Evolutionary conservation across 768 basidiomycete species (phyloP), one percentile per base, ranked within the genome.

Genomic region (Boletus edulis): DNA sequence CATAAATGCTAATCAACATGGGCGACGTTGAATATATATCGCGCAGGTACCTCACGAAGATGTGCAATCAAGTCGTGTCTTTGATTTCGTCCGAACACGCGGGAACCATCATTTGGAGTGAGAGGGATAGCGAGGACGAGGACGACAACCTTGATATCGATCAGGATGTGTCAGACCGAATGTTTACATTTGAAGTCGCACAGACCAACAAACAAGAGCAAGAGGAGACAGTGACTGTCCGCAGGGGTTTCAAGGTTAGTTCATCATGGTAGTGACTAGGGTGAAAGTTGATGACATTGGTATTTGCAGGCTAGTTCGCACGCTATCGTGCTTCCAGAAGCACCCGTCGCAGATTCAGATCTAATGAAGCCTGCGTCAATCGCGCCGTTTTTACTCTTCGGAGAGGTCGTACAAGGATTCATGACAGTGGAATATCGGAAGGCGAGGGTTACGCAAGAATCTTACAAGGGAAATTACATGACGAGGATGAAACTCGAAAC

Each of bases 191-290:
- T 51, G 76, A 79, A 43, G 83, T 85, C 0, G 65, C 73, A 0
- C 81, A 84, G 63, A 81, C 77, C 7, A 75, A 75, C 17, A 80
- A 83, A 45, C 78, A 83, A 56, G 81, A 81, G 50, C n/a, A n/a
- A n/a, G n/a, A n/a, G n/a, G 83, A 83, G 59, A 71, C 72, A 5
- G 80, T 81, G 2, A 62, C 66, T 1, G 62, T 69, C 9, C 71
- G 72, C 15, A 67, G 70, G 5, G 82, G 82, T 0, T 83, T 83
- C 60, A 69, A 65, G 59, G 83, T 82, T 14, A 60, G 13, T 68
- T 15, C 5, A n/a, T 34, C 17, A 13, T 4, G 6, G 20, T 24
- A 6, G 24, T 24, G 14, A 8, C 48, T 46, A 18, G 15, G 38
- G 1, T 3, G 17, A 1, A 15, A 0, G 14, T 29, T 52, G 43